phyloP scores from a whole-genome alignment of 441 rosid genomes.

The Rhodomyrtus psidioides region DNA sequence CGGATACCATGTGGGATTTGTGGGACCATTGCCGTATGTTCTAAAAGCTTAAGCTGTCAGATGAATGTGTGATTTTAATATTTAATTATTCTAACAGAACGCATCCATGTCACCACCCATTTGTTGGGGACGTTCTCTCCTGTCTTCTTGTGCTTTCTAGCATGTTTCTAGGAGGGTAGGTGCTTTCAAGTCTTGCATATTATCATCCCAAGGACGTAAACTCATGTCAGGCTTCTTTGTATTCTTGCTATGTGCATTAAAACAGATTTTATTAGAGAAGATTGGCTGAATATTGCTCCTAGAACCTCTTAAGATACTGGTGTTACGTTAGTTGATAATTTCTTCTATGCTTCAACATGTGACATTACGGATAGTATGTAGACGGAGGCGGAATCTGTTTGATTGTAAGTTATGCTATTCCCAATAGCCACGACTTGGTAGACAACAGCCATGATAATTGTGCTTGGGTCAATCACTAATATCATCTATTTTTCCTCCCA shows the following conservation, averaged over 20 bases:
- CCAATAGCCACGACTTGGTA: neutral
- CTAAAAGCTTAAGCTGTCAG: no score
- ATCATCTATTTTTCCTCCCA: constrained; percentile 20
- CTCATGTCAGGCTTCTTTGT: neutral
- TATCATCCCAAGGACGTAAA: neutral
- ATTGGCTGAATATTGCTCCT: neutral
- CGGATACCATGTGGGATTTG: no score
- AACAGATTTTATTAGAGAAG: neutral
- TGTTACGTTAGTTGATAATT: neutral
- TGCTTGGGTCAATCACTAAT: neutral
- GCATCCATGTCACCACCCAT: neutral
- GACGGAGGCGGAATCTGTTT: neutral
- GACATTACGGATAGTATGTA: neutral
- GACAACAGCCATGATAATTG: neutral
- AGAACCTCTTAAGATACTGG: neutral
- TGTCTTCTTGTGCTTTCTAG: neutral
- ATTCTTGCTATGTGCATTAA: neutral
- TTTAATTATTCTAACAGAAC: no score
- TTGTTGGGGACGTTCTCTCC: neutral
- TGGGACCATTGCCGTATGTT: no score
- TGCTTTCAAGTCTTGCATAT: neutral
- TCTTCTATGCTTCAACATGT: neutral
- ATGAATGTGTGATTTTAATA: no score
- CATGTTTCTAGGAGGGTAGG: neutral
- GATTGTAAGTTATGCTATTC: neutral